Conservation (phyloP, 495 filamentous ascomycete genomes). For the Astrothelium macrocarpum region DNA sequence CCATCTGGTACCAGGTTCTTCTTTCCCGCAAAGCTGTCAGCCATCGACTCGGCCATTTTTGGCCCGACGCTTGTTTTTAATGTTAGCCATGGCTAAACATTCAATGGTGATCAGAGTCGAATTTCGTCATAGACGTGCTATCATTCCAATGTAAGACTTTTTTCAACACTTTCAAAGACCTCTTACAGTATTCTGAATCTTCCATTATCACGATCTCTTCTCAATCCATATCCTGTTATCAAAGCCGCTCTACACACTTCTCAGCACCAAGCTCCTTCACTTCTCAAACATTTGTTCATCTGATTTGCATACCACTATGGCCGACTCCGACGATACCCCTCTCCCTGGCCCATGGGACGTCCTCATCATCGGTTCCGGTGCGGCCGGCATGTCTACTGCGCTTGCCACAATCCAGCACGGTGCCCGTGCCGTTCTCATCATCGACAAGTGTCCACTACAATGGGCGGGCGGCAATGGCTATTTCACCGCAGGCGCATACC, state of each 20-base stretch:
- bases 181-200: no score
- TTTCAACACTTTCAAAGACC: neutral
- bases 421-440: conserved; percentile 34
- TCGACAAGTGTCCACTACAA: conserved; percentile 43
- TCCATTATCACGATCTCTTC: no score
- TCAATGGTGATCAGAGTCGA: neutral
- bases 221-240: neutral
- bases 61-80: neutral
- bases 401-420: conserved; percentile 37
- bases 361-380: conserved; percentile 47
- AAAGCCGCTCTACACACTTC: no score
- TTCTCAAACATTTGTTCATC: neutral
- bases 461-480: conserved; percentile 51
- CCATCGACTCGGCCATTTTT: neutral
- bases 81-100: neutral
- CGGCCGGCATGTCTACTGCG: conserved; percentile 51
- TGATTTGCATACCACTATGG: neutral
- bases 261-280: no score
- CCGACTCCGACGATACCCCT: conserved; percentile 13
- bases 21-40: neutral
- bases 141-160: neutral
- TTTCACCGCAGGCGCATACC: conserved; percentile 50
- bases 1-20: neutral
- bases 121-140: neutral
- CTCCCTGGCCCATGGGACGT: conserved; percentile 33